A percentile compares a stretch with the other conserved stretches of the same genome.
phyloP scores from a whole-genome alignment of 768 basidiomycete species.

The Tulasnella calospora region DNA sequence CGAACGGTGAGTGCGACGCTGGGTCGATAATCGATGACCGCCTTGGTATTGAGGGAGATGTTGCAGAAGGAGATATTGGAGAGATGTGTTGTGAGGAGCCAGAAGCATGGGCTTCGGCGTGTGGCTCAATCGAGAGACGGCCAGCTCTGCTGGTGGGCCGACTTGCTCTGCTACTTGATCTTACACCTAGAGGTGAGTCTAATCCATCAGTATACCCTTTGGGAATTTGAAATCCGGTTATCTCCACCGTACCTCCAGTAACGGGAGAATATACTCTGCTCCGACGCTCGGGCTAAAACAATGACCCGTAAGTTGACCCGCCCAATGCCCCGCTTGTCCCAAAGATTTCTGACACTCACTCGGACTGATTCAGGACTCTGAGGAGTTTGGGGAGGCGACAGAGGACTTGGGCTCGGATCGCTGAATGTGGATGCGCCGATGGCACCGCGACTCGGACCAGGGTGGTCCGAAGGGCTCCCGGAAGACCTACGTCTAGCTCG shows the following conservation, averaged over 20 bases:
- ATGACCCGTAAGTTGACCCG: not conserved
- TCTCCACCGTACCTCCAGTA: not conserved
- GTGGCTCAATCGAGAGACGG: not conserved
- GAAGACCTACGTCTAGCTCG: constrained; percentile 9
- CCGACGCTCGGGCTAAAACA: not conserved
- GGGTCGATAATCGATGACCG: constrained; percentile 1
- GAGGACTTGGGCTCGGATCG: constrained; percentile 14
- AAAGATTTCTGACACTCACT: not conserved
- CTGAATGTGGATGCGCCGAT: constrained; percentile 4
- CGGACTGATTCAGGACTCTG: constrained; percentile 10
- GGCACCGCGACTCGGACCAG: constrained; percentile 7
- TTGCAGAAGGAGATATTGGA: not conserved
- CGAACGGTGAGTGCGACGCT: not conserved
- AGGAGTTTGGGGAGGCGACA: constrained; percentile 15
- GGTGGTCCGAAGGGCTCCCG: constrained; percentile 10
- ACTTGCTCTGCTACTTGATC: not conserved
- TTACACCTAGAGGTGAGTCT: not conserved
- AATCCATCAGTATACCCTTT: not conserved
- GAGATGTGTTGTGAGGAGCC: not conserved
- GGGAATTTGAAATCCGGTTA: not conserved
- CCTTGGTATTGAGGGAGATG: constrained; percentile 1
- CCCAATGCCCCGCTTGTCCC: not conserved
- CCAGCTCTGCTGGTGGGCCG: constrained; percentile 9
- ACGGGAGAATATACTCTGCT: constrained; percentile 5
- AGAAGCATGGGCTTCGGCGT: not conserved